These are phyloP conservation scores for Chaetomiaceae sp. DNA, from an alignment of 2,329 filamentous ascomycete genomes.

Conservation along the genomic window DNA sequence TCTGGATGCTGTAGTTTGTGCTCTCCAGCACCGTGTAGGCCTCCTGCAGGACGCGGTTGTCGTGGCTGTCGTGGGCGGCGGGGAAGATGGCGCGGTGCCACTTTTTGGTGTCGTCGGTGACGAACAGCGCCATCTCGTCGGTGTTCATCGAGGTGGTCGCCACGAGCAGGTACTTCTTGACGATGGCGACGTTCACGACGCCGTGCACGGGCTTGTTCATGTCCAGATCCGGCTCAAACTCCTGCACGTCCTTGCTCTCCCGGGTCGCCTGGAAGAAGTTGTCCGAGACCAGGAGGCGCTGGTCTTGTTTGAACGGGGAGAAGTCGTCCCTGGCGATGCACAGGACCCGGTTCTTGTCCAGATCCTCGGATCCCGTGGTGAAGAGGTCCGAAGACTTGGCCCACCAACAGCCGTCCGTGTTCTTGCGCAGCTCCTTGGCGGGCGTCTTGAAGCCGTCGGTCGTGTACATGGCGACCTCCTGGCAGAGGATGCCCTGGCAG, in stretches of 20 bases:
- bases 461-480: slow-evolving; percentile 67
- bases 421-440: slow-evolving; percentile 59
- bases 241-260: slow-evolving; percentile 44
- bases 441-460: slow-evolving; percentile 73
- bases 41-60: slow-evolving; percentile 74
- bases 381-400: slow-evolving; percentile 74
- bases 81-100: slow-evolving; percentile 94
- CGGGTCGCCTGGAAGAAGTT: slow-evolving; percentile 64
- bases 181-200: slow-evolving; percentile 72
- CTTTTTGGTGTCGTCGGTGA: slow-evolving; percentile 73
- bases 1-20: slow-evolving; percentile 95
- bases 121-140: slow-evolving; percentile 86
- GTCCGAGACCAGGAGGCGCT: slow-evolving; percentile 75
- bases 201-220: slow-evolving; percentile 70
- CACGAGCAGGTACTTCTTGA: slow-evolving; percentile 82
- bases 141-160: slow-evolving; percentile 75
- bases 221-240: slow-evolving; percentile 73
- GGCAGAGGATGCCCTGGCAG: slow-evolving; percentile 60
- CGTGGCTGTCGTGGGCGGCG: slow-evolving; percentile 38
- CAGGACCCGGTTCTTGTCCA: slow-evolving; percentile 66
- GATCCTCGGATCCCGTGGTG: slow-evolving; percentile 58
- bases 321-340: slow-evolving; percentile 74
- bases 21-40: slow-evolving; percentile 93
- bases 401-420: slow-evolving; percentile 79
- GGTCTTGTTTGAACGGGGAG: slow-evolving; percentile 66